Evolutionary conservation across 306 rosid genomes (phyloP), one percentile per base, ranked within the genome.

Genomic region (Prosopis cineraria): DNA sequence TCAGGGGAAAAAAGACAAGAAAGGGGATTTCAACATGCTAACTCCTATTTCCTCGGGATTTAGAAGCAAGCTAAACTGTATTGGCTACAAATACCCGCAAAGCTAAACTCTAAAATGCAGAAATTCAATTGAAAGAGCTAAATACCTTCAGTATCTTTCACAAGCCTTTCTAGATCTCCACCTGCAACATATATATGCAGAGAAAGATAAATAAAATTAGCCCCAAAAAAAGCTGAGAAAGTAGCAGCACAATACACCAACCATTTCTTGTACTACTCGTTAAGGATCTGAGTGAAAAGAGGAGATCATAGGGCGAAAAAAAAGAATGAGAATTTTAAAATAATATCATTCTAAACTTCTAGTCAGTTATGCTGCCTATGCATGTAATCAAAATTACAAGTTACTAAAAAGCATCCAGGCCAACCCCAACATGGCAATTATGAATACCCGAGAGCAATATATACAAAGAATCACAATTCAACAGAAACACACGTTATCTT

Each of bases 131-230:
- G 45, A 63, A 70, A 72, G 24, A 31, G 20, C 25, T 44, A 56
- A 29, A 58, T 80, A 91, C 98, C 97, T 86, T 91, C 98, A 1
- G 98, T 95, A 70, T 91, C 96, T 68, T 73, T 87, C 73, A 87
- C 98, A 53, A 95, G 97, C 75, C 81, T 88, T 72, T 92, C 98
- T 65, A 95, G 78, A 87, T 95, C 98, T 82, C 89, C 84, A 78
- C 83, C 98, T 95, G 87, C 40, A 69, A 83, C 58, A 40, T 22
- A 68, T 65, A 75, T 73, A 44, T 36, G 2, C 10, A 87, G 76
- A 66, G 48, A 3, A 36, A 24, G 29, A 56, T 56, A 48, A 79
- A 8, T 24, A 30, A 30, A 75, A 25, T 22, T 6, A 19, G 58
- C 25, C 34, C 34, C 25, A 20, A 7, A 62, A 58, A 56, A 52